Conservation (phyloP, 1,284 basidiomycete genomes). For the Ganoderma meredithae region DNA sequence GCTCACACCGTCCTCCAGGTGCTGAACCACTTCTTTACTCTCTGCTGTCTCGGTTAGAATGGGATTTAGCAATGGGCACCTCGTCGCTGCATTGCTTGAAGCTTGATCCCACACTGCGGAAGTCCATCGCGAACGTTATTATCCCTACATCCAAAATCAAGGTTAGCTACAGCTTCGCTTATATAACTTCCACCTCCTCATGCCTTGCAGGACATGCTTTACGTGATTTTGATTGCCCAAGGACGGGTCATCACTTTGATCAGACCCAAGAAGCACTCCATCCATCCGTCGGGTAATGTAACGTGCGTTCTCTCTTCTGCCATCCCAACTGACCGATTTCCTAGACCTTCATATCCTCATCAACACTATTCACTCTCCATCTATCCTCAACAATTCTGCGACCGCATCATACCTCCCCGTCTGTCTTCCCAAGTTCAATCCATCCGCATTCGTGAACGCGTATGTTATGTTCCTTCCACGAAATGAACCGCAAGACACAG, state of each 20-base stretch:
- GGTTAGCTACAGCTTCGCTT: conserved; percentile 47
- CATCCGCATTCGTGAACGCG: conserved; percentile 91
- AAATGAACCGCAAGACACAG: conserved; percentile 14
- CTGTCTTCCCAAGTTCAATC: conserved; percentile 95
- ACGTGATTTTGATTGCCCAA: conserved; percentile 85
- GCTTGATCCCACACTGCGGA: conserved; percentile 72
- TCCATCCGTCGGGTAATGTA: conserved; percentile 85
- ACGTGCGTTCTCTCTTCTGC: conserved; percentile 8
- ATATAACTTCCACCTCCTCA: background rate
- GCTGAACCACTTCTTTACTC: conserved; percentile 84
- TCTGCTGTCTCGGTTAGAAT: conserved; percentile 74
- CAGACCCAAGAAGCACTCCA: conserved; percentile 91
- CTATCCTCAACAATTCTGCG: conserved; percentile 74
- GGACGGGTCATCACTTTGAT: conserved; percentile 88
- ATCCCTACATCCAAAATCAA: conserved; percentile 84
- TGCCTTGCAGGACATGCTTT: conserved; percentile 79
- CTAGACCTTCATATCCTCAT: conserved; percentile 88
- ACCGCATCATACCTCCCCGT: conserved; percentile 94
- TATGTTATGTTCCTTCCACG: conserved; percentile 81
- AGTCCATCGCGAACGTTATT: conserved; percentile 77
- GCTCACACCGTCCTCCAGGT: conserved; percentile 51
- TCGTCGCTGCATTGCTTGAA: conserved; percentile 85
- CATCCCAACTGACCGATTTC: conserved; percentile 11
- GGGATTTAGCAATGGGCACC: conserved; percentile 82
- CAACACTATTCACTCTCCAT: conserved; percentile 79